Conservation (phyloP, 441 rosid genomes). For the Flueggea neowawraea region DNA sequence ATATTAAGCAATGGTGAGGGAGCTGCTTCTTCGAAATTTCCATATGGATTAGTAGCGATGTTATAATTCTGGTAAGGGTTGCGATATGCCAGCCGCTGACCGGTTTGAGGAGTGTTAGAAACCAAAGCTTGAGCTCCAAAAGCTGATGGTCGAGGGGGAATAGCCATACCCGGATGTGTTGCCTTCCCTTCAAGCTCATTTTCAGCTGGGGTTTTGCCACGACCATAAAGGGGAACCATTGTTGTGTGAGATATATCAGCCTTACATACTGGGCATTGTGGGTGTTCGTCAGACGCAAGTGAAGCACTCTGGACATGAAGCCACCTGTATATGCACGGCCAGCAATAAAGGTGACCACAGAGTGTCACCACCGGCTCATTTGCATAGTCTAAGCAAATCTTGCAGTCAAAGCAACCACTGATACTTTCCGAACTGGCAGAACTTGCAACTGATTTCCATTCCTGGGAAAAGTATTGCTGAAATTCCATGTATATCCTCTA, state of each 20-base stretch:
- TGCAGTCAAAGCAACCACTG: conserved; percentile 71
- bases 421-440: conserved; percentile 29
- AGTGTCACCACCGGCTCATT: conserved; percentile 81
- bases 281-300: conserved; percentile 55
- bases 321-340: conserved; percentile 97
- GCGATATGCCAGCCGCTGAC: conserved; percentile 47
- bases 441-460: conserved; percentile 43
- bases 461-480: conserved; percentile 42
- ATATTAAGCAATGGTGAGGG: conserved; percentile 35
- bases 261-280: conserved; percentile 86
- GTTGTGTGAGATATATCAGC: conserved; percentile 67
- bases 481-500: conserved; percentile 35
- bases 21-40: conserved; percentile 28
- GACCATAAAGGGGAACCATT: conserved; percentile 88
- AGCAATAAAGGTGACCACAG: conserved; percentile 92
- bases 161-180: conserved; percentile 22
- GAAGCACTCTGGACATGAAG: conserved; percentile 73
- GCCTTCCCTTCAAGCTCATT: conserved; percentile 33
- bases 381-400: conserved; percentile 75
- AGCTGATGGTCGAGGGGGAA: conserved; percentile 77
- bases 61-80: conserved; percentile 51
- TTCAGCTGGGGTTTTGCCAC: conserved; percentile 47
- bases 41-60: conserved; percentile 26
- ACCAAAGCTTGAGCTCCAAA: conserved; percentile 29
- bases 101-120: conserved; percentile 17